A percentile compares a stretch with the other conserved stretches of the same genome.
These are phyloP conservation scores for Wickerhamiella qilinensis DNA, from an alignment of 805 yeast genomes.

Conservation along the genomic window DNA sequence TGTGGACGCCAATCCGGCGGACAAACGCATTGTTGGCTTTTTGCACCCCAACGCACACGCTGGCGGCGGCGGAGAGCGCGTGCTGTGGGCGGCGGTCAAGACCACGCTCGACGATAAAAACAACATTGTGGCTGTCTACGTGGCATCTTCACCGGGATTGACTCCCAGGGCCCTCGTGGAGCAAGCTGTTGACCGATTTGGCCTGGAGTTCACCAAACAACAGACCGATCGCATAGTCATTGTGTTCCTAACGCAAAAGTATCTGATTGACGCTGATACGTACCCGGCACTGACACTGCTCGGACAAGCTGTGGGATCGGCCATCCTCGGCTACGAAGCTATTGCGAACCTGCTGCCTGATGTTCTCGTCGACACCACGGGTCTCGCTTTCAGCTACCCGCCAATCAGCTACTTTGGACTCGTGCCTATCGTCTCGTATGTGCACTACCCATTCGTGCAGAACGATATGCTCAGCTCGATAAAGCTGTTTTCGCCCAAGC, in stretches of 20 bases:
- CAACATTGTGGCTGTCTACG: constrained; percentile 54
- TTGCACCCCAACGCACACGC: constrained; percentile 94
- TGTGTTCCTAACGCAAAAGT: constrained; percentile 38
- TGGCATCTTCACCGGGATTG: constrained; percentile 33
- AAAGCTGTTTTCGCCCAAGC: constrained; percentile 24
- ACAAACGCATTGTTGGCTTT: constrained; percentile 52
- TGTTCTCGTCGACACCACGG: constrained; percentile 88
- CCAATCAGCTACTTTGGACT: constrained; percentile 37
- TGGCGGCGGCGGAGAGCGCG: constrained; percentile 97
- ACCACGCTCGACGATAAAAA: constrained; percentile 37
- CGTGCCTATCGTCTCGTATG: constrained; percentile 71
- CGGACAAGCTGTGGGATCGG: constrained; percentile 78
- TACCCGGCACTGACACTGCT: constrained; percentile 72
- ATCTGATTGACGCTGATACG: constrained; percentile 47
- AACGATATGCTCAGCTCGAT: constrained; percentile 45
- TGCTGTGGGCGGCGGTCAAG: constrained; percentile 83
- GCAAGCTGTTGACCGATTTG: constrained; percentile 32
- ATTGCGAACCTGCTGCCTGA: constrained; percentile 57
- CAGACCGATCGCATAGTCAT: constrained; percentile 42
- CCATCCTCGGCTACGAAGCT: constrained; percentile 54
- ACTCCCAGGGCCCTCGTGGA: constrained; percentile 33
- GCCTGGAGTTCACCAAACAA: constrained; percentile 27
- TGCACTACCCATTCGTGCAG: constrained; percentile 91
- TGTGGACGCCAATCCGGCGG: constrained; percentile 5
- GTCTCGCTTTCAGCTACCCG: constrained; percentile 77